These are phyloP conservation scores for Wallacemonas sp. DNA, from an alignment of 208 protist species.

Conservation along the genomic window DNA sequence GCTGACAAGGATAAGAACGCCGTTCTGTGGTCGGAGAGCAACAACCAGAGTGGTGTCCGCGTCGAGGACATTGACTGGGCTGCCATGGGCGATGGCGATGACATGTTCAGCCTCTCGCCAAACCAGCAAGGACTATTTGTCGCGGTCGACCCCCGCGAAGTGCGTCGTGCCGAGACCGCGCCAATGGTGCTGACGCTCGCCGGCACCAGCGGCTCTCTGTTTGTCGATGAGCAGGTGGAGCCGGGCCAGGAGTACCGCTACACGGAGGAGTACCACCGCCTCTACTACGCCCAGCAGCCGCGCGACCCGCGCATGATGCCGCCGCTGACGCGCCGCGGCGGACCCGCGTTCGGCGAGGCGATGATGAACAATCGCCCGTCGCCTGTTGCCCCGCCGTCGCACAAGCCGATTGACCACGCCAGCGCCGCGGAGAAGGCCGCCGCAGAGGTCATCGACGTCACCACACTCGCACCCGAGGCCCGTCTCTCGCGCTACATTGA, in stretches of 20 bases:
- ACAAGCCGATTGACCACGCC: background rate
- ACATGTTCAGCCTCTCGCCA: constrained; percentile 27
- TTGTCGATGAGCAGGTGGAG: constrained; percentile 47
- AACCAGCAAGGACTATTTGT: constrained; percentile 39
- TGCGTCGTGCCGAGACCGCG: constrained; percentile 75
- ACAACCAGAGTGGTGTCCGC: constrained; percentile 17
- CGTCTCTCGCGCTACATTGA: constrained; percentile 53
- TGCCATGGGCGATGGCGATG: constrained; percentile 27
- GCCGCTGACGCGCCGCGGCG: constrained; percentile 50
- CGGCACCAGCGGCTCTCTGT: constrained; percentile 52
- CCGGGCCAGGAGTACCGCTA: constrained; percentile 83
- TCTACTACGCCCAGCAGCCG: constrained; percentile 82
- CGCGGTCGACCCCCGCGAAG: constrained; percentile 58
- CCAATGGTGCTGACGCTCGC: constrained; percentile 76
- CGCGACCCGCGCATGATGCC: constrained; percentile 83
- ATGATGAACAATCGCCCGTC: constrained; percentile 14
- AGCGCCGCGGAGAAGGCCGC: background rate
- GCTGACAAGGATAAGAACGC: background rate
- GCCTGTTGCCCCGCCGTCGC: constrained; percentile 9
- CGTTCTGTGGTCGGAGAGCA: constrained; percentile 3
- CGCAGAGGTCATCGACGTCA: background rate
- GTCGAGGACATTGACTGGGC: constrained; percentile 45
- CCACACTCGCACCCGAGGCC: constrained; percentile 14
- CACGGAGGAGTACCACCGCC: constrained; percentile 73
- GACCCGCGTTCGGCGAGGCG: constrained; percentile 25